Evolutionary conservation across 805 yeast species (phyloP).

Genomic region (Pichia cephalocereana): DNA sequence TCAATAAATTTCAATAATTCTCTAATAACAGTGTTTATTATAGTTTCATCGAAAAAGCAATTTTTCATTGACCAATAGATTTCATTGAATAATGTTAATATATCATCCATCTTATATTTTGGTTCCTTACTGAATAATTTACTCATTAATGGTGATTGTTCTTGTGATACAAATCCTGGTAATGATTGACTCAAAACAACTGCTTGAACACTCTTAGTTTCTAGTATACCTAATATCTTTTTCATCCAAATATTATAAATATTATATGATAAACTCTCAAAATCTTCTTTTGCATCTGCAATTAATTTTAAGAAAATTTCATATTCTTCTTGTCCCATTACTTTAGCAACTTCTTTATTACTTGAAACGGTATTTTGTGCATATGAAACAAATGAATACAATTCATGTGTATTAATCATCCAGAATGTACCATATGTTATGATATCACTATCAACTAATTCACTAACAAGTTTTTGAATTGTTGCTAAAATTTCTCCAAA

Average conservation of each 20-base stretch:
- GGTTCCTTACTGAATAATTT: constrained; percentile 68
- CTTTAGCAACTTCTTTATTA: constrained; percentile 68
- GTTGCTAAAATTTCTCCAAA: constrained; percentile 81
- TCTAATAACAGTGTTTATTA: constrained; percentile 71
- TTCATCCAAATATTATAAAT: constrained; percentile 96
- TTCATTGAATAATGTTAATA: constrained; percentile 78
- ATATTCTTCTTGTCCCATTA: constrained; percentile 84
- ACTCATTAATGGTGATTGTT: constrained; percentile 67
- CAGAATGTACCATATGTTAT: constrained; percentile 94
- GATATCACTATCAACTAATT: constrained; percentile 77
- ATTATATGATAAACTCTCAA: constrained; percentile 86
- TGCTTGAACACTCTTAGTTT: constrained; percentile 89
- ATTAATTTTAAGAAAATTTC: constrained; percentile 83
- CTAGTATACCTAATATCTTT: constrained; percentile 83
- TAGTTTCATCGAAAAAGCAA: constrained; percentile 77
- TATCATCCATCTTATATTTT: constrained; percentile 89
- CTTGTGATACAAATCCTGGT: constrained; percentile 92
- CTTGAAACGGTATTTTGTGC: constrained; percentile 89
- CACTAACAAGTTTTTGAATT: constrained; percentile 74
- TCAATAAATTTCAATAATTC: constrained; percentile 83
- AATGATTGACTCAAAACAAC: constrained; percentile 89
- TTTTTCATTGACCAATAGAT: constrained; percentile 91
- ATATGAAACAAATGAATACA: constrained; percentile 87
- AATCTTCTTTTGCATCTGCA: constrained; percentile 87
- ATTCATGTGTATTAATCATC: constrained; percentile 93